Base-by-base conservation (phyloP, 345 rosid species). In the Alliaria petiolata region DNA sequence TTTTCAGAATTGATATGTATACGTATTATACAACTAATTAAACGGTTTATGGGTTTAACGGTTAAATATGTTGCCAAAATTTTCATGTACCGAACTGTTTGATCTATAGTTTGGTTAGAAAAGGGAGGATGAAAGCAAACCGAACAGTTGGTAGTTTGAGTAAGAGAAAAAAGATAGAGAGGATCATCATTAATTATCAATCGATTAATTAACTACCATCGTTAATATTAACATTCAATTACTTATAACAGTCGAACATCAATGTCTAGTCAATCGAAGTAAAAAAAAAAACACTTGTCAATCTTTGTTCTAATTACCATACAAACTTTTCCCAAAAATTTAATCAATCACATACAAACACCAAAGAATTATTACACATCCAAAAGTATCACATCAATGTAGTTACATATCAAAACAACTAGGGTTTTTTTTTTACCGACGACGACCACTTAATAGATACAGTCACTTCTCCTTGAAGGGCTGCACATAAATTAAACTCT, bases 381-480 rank as follows among this genome's bases (percentile, higher is more conserved):
- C 56, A 33, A 51, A 8, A 50, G 8, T 26, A 74, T n/a, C 40
- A 67, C 33, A 60, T 43, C 25, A 57, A 22, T 67, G 56, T 50
- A 67, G 78, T 43, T 67, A 57, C 72, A 75, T 42, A 66, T 59
- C 22, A 66, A 60, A 50, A 75, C 9, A 52, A 13, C 62, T 60
- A 52, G 56, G 74, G 62, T 9, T 59, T 60, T 11, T 60, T n/a
- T 11, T 13, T 17, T 5, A 46, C 77, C 70, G 16, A 64, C 22
- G 40, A 59, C 17, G 33, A n/a, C n/a, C n/a, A n/a, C n/a, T n/a
- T 65, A 22, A 40, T 74, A 74, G 62, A 66, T 67, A 59, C 67
- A 67, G 66, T 57, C 65, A 65, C 58, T 64, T 64, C 71, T 64
- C 71, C 58, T 13, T 3, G 56, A 72, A 64, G 76, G 58, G 49